A percentile compares a stretch with the other conserved stretches of the same genome.
These are phyloP conservation scores for Dactylis glomerata DNA, from an alignment of 176 grass and related monocot species.

Conservation along the genomic window DNA sequence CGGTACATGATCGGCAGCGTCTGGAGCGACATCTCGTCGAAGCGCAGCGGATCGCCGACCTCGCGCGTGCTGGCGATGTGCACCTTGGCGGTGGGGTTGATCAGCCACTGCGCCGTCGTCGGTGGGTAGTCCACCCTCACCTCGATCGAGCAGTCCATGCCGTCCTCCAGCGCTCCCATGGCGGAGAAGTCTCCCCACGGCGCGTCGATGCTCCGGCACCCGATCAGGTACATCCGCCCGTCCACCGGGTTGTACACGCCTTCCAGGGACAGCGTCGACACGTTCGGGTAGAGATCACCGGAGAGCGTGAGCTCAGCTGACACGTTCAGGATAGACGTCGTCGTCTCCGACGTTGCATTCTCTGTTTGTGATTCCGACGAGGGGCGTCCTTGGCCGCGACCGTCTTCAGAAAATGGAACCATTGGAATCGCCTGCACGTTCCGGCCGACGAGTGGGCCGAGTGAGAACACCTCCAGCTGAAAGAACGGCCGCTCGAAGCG, in stretches of 20 bases:
- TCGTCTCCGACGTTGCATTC: neutral
- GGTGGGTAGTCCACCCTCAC: constrained; percentile 80
- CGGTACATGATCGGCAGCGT: constrained; percentile 77
- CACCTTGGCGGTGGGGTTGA: constrained; percentile 68
- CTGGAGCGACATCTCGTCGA: constrained; percentile 53
- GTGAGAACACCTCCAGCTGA: constrained; percentile 67
- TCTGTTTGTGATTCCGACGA: neutral
- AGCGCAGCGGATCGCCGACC: constrained; percentile 42
- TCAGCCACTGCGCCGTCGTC: constrained; percentile 75
- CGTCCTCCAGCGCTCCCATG: constrained; percentile 35
- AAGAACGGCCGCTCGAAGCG: constrained; percentile 52
- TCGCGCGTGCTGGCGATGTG: constrained; percentile 54
- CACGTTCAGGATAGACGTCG: constrained; percentile 33
- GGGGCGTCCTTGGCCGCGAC: neutral
- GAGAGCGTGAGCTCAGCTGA: constrained; percentile 39
- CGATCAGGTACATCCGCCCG: constrained; percentile 81
- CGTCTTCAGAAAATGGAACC: neutral
- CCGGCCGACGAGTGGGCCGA: constrained; percentile 59
- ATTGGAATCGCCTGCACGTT: neutral
- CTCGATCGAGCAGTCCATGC: constrained; percentile 86
- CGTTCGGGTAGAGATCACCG: neutral
- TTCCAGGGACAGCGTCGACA: constrained; percentile 55
- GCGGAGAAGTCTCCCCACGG: constrained; percentile 33
- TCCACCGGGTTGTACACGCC: constrained; percentile 83
- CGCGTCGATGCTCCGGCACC: constrained; percentile 54